A percentile compares a stretch with the other conserved stretches of the same genome.
Evolutionary conservation across 2,329 filamentous ascomycete species (phyloP).

Genomic region (Cercospora zeina): DNA sequence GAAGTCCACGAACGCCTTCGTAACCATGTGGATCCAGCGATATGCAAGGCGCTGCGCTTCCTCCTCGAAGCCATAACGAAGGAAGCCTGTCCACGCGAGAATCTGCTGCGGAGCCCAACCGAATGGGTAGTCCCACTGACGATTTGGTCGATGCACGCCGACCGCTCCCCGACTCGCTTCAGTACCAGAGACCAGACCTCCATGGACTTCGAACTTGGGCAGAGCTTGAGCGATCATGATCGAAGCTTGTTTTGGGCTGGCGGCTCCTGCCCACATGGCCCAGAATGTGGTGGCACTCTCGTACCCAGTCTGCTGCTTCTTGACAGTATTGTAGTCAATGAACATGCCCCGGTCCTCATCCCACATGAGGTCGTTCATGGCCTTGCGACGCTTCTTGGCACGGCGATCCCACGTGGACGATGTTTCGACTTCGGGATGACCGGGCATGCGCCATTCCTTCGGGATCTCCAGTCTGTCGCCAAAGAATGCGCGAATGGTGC

Average conservation of each 20-base stretch:
- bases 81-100: conserved; percentile 89
- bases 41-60: conserved; percentile 89
- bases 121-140: conserved; percentile 98
- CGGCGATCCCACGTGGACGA: conserved; percentile 90
- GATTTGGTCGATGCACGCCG: conserved; percentile 80
- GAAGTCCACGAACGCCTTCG: conserved; percentile 96
- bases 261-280: conserved; percentile 93
- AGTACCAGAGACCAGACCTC: conserved; percentile 85
- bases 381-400: conserved; percentile 76
- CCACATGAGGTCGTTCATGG: conserved; percentile 93
- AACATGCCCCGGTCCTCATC: conserved; percentile 90
- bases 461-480: conserved; percentile 80
- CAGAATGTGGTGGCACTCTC: conserved; percentile 94
- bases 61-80: conserved; percentile 86
- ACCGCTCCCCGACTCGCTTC: conserved; percentile 81
- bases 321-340: conserved; percentile 92
- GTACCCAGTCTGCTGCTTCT: conserved; percentile 76
- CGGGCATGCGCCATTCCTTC: conserved; percentile 72
- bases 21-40: conserved; percentile 98
- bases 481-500: conserved; percentile 81
- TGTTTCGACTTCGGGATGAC: conserved; percentile 67
- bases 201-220: conserved; percentile 82
- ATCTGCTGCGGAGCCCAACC: conserved; percentile 99
- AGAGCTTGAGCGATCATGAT: conserved; percentile 77
- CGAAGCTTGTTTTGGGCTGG: conserved; percentile 81